Base-by-base conservation (phyloP, 2,329 filamentous ascomycete genomes). In the Xylariaceae sp. region DNA sequence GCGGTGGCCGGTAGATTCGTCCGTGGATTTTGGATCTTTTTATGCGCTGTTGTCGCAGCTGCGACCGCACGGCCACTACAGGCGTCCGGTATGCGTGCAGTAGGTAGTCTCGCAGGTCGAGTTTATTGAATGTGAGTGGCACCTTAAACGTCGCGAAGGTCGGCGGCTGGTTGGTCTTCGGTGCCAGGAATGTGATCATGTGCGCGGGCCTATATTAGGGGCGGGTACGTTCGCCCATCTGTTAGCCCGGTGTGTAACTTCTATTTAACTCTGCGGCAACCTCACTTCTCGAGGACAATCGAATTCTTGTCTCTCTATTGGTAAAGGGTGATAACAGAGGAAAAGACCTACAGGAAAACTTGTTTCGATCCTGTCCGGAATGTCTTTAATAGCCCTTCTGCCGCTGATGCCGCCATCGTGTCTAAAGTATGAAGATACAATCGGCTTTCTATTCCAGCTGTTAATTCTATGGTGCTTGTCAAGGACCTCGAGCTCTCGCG, bases 81-180 rank as follows among this genome's bases (percentile, higher is more conserved):
- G 86, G 81, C 57, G 97, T 86, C 56, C 82, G 81, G 80, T 99
- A 99, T 36, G 83, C 83, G 72, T 96, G 86, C 77, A 84, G 89
- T 58, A 99, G 87, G 78, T 97, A 99, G 77, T 97, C 92, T 73
- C 92, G 90, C 35, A 99, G 77, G 72, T 99, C 94, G 73, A 97
- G 87, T 77, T 99, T 99, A 80, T 91, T 96, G 80, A 97, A 92
- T 65, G 84, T 86, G 64, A 97, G 82, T 9, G 94, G 94, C 26
- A 97, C 93, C 67, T 87, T 81, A 83, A 99, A 99, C 66, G 86
- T 88, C 59, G 93, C 94, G 71, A 90, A 91, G 71, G 86, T 88
- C 16, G 92, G 85, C 6, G 90, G 64, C 35, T 64, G 87, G 48
- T 89, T 80, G 24, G 85, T 83, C 53, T 86, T 88, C 63, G 80